Base-by-base conservation (phyloP, 345 rosid species). In the Aquilaria malaccensis region DNA sequence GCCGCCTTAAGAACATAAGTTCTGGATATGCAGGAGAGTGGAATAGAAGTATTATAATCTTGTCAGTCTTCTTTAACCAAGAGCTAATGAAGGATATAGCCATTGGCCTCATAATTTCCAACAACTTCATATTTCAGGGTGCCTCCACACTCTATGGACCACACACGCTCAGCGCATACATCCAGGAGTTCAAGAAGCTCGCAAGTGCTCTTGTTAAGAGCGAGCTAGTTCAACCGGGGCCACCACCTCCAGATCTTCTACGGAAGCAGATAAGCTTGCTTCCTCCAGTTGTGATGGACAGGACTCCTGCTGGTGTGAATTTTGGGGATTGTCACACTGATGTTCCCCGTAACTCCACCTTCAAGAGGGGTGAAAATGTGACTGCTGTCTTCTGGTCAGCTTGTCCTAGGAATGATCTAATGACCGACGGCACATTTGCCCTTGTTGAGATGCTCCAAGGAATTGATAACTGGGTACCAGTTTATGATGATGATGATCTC, bases 401-500 rank as follows among this genome's bases (percentile, higher is more conserved):
- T 58, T 91, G 96, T 70, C 97, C 97, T 4, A 76, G 96, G 72
- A 91, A 88, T 69, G 96, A 91, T 75, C 78, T 88, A 14, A 72
- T 91, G 86, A 82, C 88, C 0, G 96, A 88, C 73, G 97, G 97
- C 13, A 91, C 96, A 62, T 88, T 88, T 67, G 66, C 89, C n/a
- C 83, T 91, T 52, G 96, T 88, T 62, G 97, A 91, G 79, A 76
- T 57, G 52, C 81, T 88, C 67, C 81, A 77, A 46, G 83, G 78
- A 43, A 74, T 65, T 61, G 94, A 79, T 53, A 82, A 66, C 1
- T 91, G 97, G 97, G 75, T 76, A 57, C 97, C 93, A 3, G 84
- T 83, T 60, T 85, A 82, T 15, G 97, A 88, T 29, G 97, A 91
- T 1, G 97, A 91, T 69, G 97, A 91, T 71, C 77, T 91, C 59